Evolutionary conservation across 345 rosid genomes (phyloP).

Genomic region (Bruguiera parviflora): DNA sequence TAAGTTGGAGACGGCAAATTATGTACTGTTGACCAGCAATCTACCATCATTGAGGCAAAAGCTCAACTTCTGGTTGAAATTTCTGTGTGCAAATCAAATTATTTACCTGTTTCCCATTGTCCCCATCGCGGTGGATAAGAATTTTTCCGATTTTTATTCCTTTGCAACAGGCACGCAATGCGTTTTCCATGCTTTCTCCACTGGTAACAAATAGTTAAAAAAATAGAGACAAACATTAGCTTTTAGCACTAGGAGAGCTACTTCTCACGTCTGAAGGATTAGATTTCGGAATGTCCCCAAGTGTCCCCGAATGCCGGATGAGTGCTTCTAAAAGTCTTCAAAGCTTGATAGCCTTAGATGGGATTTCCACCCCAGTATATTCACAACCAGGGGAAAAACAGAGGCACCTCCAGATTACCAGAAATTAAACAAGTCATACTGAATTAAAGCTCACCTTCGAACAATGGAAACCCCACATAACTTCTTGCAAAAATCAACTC

Average conservation of each 20-base stretch:
- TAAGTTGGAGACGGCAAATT: conserved; percentile 6
- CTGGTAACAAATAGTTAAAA: conserved; percentile 29
- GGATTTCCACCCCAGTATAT: not conserved
- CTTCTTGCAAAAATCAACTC: conserved; percentile 99
- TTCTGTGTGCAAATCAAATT: not conserved
- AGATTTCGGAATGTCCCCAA: conserved; percentile 9
- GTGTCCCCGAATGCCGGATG: not conserved
- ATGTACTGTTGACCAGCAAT: not conserved
- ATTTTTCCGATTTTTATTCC: conserved; percentile 98
- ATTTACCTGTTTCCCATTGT: conserved; percentile 84
- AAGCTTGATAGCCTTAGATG: conserved; percentile 6
- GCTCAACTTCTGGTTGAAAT: not conserved
- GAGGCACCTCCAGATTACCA: conserved; percentile 8
- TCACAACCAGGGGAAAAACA: conserved; percentile 6
- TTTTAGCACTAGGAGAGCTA: not conserved
- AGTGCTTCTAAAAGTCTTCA: conserved; percentile 5
- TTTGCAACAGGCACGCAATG: conserved; percentile 94
- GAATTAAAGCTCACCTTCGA: conserved; percentile 72
- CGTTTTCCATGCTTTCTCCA: conserved; percentile 99
- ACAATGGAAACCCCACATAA: conserved; percentile 94
- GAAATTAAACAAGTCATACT: conserved; percentile 27
- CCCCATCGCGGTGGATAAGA: conserved; percentile 96
- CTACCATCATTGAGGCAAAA: not conserved
- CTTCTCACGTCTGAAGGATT: conserved; percentile 10
- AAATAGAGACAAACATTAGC: not conserved